A percentile compares a stretch with the other conserved stretches of the same genome.
phyloP scores from a whole-genome alignment of 1,284 basidiomycete species.

The Tetrapyrgos nigripes region DNA sequence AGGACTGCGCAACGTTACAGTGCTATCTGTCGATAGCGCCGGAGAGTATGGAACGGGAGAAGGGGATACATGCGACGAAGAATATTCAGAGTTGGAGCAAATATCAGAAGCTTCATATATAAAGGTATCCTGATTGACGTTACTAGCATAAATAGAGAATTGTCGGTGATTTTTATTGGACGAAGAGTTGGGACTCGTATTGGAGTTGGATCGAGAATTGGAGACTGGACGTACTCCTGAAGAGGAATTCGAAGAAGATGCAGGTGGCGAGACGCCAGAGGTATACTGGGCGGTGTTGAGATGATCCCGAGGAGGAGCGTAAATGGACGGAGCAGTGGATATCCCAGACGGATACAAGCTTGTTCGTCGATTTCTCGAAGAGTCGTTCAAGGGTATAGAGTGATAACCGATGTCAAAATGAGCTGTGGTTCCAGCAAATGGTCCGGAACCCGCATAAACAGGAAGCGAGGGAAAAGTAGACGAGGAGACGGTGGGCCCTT shows the following conservation, averaged over 20 bases:
- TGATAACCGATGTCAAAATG: constrained; percentile 53
- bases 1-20: constrained; percentile 45
- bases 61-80: constrained; percentile 37
- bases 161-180: constrained; percentile 5
- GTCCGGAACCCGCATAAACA: constrained; percentile 4
- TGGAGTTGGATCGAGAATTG: not conserved
- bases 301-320: not conserved
- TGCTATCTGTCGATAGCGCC: constrained; percentile 56
- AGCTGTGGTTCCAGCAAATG: constrained; percentile 25
- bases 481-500: constrained; percentile 45
- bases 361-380: constrained; percentile 1
- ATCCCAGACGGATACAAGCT: not conserved
- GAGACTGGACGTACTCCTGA: constrained; percentile 1
- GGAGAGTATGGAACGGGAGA: constrained; percentile 52
- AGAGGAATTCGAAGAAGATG: not conserved
- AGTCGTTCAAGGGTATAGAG: not conserved
- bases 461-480: constrained; percentile 38
- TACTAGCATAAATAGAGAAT: constrained; percentile 49
- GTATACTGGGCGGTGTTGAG: not conserved
- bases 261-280: not conserved
- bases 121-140: constrained; percentile 48
- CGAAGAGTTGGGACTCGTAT: not conserved
- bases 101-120: constrained; percentile 66
- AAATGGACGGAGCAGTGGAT: not conserved
- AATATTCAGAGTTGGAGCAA: constrained; percentile 52